phyloP scores from a whole-genome alignment of 257 asterid genomes.

The Penstemon davidsonii region DNA sequence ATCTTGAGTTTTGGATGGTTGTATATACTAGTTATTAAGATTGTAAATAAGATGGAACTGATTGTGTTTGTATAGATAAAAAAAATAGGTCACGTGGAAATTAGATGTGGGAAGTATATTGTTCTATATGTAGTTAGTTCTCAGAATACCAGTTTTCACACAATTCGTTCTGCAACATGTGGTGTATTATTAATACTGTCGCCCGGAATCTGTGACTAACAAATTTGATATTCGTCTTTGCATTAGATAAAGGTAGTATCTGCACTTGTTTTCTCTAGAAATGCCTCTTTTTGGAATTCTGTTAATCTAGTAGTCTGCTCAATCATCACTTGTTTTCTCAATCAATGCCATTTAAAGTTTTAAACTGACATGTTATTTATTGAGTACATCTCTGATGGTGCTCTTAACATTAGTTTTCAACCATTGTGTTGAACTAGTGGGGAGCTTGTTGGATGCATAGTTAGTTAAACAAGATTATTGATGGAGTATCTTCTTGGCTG shows the following conservation, averaged over 20 bases:
- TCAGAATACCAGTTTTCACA: not conserved
- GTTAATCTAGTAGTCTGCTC: conserved; percentile 1
- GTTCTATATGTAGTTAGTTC: conserved; percentile 16
- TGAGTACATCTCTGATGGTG: not conserved
- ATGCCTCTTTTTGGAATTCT: conserved; percentile 21
- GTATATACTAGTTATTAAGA: conserved; percentile 17
- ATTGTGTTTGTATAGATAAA: conserved; percentile 23
- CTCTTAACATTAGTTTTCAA: conserved; percentile 8
- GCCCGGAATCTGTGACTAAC: conserved; percentile 12
- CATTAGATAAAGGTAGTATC: not conserved
- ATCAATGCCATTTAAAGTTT: not conserved
- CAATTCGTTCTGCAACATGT: not conserved
- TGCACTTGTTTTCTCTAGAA: conserved; percentile 18
- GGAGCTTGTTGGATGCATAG: not conserved
- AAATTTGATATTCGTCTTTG: not conserved
- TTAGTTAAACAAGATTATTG: not conserved
- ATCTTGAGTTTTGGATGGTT: conserved; percentile 21
- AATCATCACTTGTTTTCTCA: conserved; percentile 11
- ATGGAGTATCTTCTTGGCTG: conserved; percentile 18
- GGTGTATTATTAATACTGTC: conserved; percentile 19
- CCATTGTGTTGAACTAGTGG: no score
- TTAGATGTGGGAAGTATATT: conserved; percentile 6
- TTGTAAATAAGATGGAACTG: conserved; percentile 14
- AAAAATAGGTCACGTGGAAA: conserved; percentile 12
- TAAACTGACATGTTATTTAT: not conserved